phyloP scores from a whole-genome alignment of 2,329 filamentous ascomycete species.

The Colletotrichum lini region DNA sequence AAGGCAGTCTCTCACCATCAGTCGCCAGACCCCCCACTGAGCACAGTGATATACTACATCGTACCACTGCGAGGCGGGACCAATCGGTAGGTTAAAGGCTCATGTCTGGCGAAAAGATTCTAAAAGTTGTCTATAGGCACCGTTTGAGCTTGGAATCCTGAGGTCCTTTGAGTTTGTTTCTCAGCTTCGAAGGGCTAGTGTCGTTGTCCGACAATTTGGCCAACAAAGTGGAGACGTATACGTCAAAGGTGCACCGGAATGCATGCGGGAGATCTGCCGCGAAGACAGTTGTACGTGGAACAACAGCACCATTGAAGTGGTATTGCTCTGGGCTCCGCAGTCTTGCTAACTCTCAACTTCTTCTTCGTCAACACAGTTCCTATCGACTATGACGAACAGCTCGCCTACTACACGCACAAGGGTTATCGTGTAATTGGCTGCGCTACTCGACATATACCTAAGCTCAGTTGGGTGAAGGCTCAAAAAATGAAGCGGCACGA shows the following conservation, averaged over 20 bases:
- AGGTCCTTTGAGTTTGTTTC: conserved; percentile 96
- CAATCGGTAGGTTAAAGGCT: conserved; percentile 47
- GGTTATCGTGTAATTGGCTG: conserved; percentile 98
- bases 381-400: conserved; percentile 87
- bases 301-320: conserved; percentile 51
- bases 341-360: neutral
- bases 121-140: conserved; percentile 55
- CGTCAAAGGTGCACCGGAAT: conserved; percentile 97
- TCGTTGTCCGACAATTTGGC: conserved; percentile 90
- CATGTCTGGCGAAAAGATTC: neutral
- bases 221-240: conserved; percentile 88
- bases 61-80: conserved; percentile 45
- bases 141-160: conserved; percentile 89
- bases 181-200: conserved; percentile 90
- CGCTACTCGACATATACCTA: conserved; percentile 88
- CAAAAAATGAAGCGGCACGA: conserved; percentile 93
- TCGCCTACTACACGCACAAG: conserved; percentile 93
- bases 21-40: conserved; percentile 83
- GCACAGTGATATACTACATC: conserved; percentile 44
- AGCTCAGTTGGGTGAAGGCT: conserved; percentile 92
- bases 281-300: conserved; percentile 78
- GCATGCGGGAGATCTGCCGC: conserved; percentile 93
- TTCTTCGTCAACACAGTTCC: conserved; percentile 70
- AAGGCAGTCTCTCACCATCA: conserved; percentile 84
- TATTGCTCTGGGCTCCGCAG: neutral